phyloP scores from a whole-genome alignment of 1,139 yeast species.

The Sporopachydermia cereana region DNA sequence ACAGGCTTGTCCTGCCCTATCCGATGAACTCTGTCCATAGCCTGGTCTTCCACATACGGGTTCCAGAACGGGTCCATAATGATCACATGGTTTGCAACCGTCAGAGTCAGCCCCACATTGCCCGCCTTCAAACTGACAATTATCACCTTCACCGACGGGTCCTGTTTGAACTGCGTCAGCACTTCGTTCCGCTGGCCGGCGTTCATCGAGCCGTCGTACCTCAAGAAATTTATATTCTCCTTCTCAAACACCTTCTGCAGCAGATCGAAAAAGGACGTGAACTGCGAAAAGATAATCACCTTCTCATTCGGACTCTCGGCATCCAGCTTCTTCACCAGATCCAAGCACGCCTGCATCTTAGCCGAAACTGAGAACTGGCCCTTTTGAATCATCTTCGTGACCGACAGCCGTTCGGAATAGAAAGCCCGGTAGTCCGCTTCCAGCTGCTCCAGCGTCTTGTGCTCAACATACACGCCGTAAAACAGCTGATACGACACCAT shows the following conservation, averaged over 20 bases:
- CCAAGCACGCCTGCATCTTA: constrained; percentile 39
- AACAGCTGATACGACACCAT: constrained; percentile 1
- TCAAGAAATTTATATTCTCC: constrained; percentile 37
- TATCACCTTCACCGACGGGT: constrained; percentile 39
- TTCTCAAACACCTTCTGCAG: constrained; percentile 44
- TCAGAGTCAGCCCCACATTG: constrained; percentile 81
- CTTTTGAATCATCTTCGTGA: constrained; percentile 1
- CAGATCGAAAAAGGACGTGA: constrained; percentile 66
- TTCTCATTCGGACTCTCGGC: constrained; percentile 41
- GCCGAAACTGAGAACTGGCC: constrained; percentile 35
- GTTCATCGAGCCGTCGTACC: constrained; percentile 78
- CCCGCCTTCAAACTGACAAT: constrained; percentile 82
- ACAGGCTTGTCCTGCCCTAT: constrained; percentile 80
- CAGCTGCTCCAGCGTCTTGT: background rate
- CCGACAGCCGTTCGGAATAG: background rate
- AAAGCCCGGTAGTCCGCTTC: background rate
- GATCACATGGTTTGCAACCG: constrained; percentile 87
- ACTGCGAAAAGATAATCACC: constrained; percentile 73
- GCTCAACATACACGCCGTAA: background rate
- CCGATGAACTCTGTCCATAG: constrained; percentile 90
- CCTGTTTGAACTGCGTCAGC: constrained; percentile 52
- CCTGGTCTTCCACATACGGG: constrained; percentile 92
- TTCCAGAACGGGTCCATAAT: constrained; percentile 95
- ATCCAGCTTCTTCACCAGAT: constrained; percentile 34
- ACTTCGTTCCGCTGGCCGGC: constrained; percentile 50